Evolutionary conservation across 768 basidiomycete species (phyloP), one percentile per base, ranked within the genome.

Genomic region (Baorangia bicolor): DNA sequence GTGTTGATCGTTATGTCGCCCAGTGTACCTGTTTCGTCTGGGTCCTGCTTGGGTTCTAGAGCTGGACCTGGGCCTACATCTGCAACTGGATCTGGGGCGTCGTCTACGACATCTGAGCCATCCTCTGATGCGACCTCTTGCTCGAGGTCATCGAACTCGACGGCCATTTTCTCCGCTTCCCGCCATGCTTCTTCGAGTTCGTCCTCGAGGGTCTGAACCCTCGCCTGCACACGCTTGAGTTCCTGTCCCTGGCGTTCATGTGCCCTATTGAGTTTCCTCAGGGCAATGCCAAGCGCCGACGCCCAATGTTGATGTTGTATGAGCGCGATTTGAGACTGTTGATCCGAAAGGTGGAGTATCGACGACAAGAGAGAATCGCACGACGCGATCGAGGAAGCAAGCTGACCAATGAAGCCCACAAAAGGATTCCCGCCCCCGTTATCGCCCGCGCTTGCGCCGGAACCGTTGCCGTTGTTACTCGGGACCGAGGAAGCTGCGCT

Each of bases 151-250:
- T 92, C 89, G 63, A 91, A 78, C 66, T 91, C 87, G 49, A 75
- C 69, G 1, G 90, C 91, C 61, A 91, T 75, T 39, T 80, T 81
- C 62, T 90, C 86, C 3, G 89, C 91, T 55, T 86, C 84, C 44
- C 78, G 78, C 91, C 91, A 92, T 0, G 90, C 91, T 50, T 92
- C 91, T 45, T 87, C 83, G 23, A 92, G 75, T 59, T 90, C 87
- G 14, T 79, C 86, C 61, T 87, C 78, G 21, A 92, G 78, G 49
- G 81, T 76, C 25, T 71, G 72, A 23, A 88, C 78, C 35, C 77
- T 75, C 12, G 75, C 65, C 50, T 76, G 77, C 5, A 81, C 75
- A 9, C 74, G 70, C 30, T 73, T 68, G 27, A 90, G 75, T 27
- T 92, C 88, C 2, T 75, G 66, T 0, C 79, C 83, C 34, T 89